Evolutionary conservation across 257 asterid species (phyloP).

Genomic region (Striga asiatica): DNA sequence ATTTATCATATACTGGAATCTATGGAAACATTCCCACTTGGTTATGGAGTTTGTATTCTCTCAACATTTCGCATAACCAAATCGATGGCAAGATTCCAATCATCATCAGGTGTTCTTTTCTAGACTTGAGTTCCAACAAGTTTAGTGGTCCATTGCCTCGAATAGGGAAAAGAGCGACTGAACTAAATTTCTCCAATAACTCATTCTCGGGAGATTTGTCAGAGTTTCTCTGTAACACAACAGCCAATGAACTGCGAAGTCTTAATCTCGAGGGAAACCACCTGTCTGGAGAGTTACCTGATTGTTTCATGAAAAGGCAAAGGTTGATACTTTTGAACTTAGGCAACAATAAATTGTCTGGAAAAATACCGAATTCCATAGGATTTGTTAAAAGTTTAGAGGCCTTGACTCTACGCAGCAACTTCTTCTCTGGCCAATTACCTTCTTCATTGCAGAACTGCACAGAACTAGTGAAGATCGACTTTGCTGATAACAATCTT

Average conservation of each 20-base stretch:
- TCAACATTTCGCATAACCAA: too few relatives aligned
- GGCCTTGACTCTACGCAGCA: conserved; percentile 18
- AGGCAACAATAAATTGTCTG: conserved; percentile 18
- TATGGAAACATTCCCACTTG: background rate
- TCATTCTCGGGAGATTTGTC: too few relatives aligned
- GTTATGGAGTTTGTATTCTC: too few relatives aligned
- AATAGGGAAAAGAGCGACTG: background rate
- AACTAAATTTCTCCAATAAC: conserved; percentile 26
- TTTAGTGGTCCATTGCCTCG: too few relatives aligned
- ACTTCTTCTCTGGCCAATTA: conserved; percentile 17
- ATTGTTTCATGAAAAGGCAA: conserved; percentile 21
- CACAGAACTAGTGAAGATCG: conserved; percentile 3
- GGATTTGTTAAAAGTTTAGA: conserved; percentile 4
- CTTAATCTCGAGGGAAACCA: conserved; percentile 22
- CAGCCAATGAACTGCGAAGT: background rate
- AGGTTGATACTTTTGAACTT: background rate
- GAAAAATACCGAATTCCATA: too few relatives aligned
- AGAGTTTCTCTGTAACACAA: conserved; percentile 11
- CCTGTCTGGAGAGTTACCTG: conserved; percentile 19
- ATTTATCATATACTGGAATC: too few relatives aligned
- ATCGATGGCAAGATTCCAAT: too few relatives aligned
- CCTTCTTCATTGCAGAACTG: conserved; percentile 18
- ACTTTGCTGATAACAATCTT: too few relatives aligned
- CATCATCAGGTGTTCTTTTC: too few relatives aligned
- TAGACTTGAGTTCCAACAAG: conserved; percentile 19